A percentile compares a stretch with the other conserved stretches of the same genome.
These are phyloP conservation scores for Solanum raphanifolium DNA, from an alignment of 257 asterid species.

Conservation along the genomic window DNA sequence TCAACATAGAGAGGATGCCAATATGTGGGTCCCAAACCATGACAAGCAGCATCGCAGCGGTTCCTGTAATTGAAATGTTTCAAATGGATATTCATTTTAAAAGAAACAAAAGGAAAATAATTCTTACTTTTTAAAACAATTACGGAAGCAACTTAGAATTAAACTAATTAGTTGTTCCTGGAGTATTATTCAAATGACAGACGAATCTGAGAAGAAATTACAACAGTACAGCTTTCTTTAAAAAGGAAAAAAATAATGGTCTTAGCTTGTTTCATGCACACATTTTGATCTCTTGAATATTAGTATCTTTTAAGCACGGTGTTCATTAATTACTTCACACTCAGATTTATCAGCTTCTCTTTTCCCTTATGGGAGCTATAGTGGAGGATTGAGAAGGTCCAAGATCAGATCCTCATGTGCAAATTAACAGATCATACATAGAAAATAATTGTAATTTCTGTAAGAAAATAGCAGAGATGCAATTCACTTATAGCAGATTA, in stretches of 20 bases:
- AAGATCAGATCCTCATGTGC: neutral
- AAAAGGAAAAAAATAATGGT: neutral
- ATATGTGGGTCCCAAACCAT: slow-evolving; percentile 86
- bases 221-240: neutral
- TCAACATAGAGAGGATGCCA: slow-evolving; percentile 54
- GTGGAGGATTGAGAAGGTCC: neutral
- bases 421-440: neutral
- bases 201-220: neutral
- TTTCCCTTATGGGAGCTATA: neutral
- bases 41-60: slow-evolving; percentile 89
- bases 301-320: neutral
- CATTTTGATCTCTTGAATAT: neutral
- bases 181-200: neutral
- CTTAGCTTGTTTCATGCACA: neutral
- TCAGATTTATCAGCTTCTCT: neutral
- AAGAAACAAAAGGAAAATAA: neutral
- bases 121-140: neutral
- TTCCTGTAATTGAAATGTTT: slow-evolving; percentile 49
- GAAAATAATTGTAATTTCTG: neutral
- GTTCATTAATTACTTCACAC: neutral
- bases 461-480: neutral
- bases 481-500: neutral
- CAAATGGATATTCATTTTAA: slow-evolving; percentile 1
- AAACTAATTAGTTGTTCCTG: neutral
- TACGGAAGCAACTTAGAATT: neutral